Evolutionary conservation across 805 yeast genomes (phyloP).

Genomic region (Kazachstania taianensis): DNA sequence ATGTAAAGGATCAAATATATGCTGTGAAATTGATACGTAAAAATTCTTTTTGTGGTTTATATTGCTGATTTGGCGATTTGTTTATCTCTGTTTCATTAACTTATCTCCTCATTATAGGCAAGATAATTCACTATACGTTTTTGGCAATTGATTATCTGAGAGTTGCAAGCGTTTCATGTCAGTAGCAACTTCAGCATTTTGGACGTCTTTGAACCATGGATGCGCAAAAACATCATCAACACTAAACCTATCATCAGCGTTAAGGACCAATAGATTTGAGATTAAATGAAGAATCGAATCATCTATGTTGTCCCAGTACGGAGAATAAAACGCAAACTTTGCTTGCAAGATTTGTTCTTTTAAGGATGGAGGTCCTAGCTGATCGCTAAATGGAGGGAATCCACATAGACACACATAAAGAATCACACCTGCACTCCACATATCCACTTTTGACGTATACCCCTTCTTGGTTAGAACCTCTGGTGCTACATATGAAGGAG

Average conservation of each 20-base stretch:
- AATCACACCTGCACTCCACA: conserved; percentile 77
- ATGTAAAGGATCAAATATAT: too few species aligned
- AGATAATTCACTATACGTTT: conserved; percentile 32
- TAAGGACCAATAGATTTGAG: conserved; percentile 49
- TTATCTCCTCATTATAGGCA: conserved; percentile 7
- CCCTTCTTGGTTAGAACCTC: conserved; percentile 50
- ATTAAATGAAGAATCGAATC: conserved; percentile 60
- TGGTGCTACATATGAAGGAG: conserved; percentile 84
- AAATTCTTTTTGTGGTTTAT: background rate
- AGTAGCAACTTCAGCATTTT: conserved; percentile 7
- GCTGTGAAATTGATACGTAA: too few species aligned
- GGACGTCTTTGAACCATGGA: conserved; percentile 57
- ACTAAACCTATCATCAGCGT: conserved; percentile 61
- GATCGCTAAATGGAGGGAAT: conserved; percentile 79
- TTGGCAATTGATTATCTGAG: conserved; percentile 24
- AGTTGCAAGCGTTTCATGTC: conserved; percentile 24
- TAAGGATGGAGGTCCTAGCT: conserved; percentile 70
- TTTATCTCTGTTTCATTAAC: background rate
- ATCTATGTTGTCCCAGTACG: conserved; percentile 65
- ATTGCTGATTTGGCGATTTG: background rate
- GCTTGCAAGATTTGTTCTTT: conserved; percentile 62
- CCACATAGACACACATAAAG: conserved; percentile 74
- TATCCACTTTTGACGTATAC: conserved; percentile 63
- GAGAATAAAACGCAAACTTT: conserved; percentile 63
- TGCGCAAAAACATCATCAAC: conserved; percentile 80